Conservation (phyloP, 2,329 filamentous ascomycete species). For the Seiridium unicorne region DNA sequence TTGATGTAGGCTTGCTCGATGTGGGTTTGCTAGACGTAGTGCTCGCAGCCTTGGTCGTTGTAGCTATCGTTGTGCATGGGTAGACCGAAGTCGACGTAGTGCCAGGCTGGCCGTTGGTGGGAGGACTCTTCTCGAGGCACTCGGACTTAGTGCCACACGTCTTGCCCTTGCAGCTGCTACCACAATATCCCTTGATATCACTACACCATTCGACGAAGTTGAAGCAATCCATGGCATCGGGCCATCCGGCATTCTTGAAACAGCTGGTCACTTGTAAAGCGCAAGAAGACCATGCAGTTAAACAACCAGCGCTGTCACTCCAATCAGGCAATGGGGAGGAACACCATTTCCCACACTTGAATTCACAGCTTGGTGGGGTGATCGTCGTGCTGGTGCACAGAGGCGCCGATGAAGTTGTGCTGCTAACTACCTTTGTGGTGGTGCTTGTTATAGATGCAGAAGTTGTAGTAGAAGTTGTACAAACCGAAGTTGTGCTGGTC, state of each 20-base stretch:
- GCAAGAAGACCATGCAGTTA: conserved; percentile 41
- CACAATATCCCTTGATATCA: conserved; percentile 44
- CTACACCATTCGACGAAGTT: conserved; percentile 49
- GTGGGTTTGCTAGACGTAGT: conserved; percentile 20
- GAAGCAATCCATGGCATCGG: conserved; percentile 47
- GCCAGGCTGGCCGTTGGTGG: conserved; percentile 31
- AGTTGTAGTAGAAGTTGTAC: conserved; percentile 10
- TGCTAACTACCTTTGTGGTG: conserved; percentile 19
- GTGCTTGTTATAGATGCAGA: conserved; percentile 15
- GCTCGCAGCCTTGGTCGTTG: conserved; percentile 11
- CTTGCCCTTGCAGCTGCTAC: conserved; percentile 30
- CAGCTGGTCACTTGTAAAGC: conserved; percentile 47
- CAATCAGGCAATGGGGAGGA: conserved; percentile 45
- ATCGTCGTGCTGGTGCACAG: conserved; percentile 47
- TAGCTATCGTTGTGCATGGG: conserved; percentile 30
- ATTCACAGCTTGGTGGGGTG: conserved; percentile 49
- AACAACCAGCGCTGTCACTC: conserved; percentile 39
- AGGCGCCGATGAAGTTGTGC: conserved; percentile 34
- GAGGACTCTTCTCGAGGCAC: conserved; percentile 41
- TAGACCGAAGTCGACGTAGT: conserved; percentile 33
- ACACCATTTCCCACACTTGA: conserved; percentile 49
- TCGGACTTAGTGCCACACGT: conserved; percentile 33
- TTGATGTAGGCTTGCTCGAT: conserved; percentile 28
- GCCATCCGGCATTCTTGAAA: conserved; percentile 51
- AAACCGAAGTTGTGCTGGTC: neutral